Conservation (phyloP, 257 asterid genomes). For the Solanum chmielewskii region DNA sequence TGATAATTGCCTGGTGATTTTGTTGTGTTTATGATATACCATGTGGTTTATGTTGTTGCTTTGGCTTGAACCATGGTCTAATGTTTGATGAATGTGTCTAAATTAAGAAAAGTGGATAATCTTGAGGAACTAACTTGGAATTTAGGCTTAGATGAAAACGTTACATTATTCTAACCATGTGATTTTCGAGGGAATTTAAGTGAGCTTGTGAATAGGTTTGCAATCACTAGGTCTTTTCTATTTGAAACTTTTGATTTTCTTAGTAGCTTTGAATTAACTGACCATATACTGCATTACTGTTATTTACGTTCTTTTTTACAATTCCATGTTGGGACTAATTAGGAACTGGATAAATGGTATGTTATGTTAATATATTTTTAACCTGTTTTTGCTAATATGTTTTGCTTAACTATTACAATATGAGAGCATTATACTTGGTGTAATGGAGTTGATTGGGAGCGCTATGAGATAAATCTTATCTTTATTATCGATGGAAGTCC, state of each 20-base stretch:
- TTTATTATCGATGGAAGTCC: not conserved
- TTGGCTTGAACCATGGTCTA: not conserved
- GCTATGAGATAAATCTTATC: not conserved
- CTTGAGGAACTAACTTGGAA: not conserved
- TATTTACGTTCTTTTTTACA: not conserved
- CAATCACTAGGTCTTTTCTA: not conserved
- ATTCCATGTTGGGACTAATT: not conserved
- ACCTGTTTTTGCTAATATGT: not conserved
- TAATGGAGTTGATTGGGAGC: not conserved
- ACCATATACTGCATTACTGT: not conserved
- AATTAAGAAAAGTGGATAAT: not conserved
- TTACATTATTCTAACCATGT: not conserved
- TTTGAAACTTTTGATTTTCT: not conserved
- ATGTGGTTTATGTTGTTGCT: not conserved
- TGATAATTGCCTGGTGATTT: conserved; percentile 78
- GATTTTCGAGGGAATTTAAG: not conserved
- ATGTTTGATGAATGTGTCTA: not conserved
- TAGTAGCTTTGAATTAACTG: not conserved
- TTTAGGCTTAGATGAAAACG: not conserved
- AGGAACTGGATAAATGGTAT: not conserved
- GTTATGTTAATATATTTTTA: not conserved
- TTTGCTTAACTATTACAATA: not conserved
- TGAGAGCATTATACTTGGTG: not conserved
- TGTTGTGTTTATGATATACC: not conserved
- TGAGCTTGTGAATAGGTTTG: not conserved